Evolutionary conservation across 257 asterid genomes (phyloP).

Genomic region (Plantago major): DNA sequence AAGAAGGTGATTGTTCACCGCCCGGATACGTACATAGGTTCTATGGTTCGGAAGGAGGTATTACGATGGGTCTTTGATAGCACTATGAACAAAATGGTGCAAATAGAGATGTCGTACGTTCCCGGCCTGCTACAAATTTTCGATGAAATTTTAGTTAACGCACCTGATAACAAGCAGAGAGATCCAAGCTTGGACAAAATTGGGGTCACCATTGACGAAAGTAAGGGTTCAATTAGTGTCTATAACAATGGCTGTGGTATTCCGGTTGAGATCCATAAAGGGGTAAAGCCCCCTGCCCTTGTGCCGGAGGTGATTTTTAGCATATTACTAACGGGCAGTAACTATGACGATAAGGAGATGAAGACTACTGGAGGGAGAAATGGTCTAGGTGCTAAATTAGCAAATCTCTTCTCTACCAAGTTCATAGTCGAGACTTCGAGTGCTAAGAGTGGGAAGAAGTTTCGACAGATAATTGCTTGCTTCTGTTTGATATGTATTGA

Average conservation of each 20-base stretch:
- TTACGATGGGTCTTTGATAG: too few relatives aligned
- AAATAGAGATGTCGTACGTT: slow-evolving; percentile 52
- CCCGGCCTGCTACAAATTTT: slow-evolving; percentile 98
- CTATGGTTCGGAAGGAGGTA: too few relatives aligned
- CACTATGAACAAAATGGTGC: slow-evolving; percentile 51
- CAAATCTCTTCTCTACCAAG: slow-evolving; percentile 84
- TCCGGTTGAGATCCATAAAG: slow-evolving; percentile 93
- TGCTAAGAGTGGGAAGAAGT: slow-evolving; percentile 70
- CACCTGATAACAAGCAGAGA: slow-evolving; percentile 89
- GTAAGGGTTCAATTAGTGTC: slow-evolving; percentile 54
- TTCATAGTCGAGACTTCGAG: slow-evolving; percentile 91
- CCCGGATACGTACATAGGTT: too few relatives aligned
- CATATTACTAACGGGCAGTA: slow-evolving; percentile 95
- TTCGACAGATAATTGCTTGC: slow-evolving; percentile 74
- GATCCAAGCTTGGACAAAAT: slow-evolving; percentile 77
- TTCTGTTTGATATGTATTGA: too few relatives aligned
- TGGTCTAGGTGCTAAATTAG: slow-evolving; percentile 93
- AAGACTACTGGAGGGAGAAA: slow-evolving; percentile 97
- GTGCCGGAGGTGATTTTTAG: slow-evolving; percentile 94
- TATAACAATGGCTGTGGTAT: slow-evolving; percentile 91
- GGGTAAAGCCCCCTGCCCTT: slow-evolving; percentile 87
- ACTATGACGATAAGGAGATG: slow-evolving; percentile 81
- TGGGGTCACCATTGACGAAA: slow-evolving; percentile 69
- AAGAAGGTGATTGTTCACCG: too few relatives aligned
- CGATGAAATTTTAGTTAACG: slow-evolving; percentile 89